Evolutionary conservation across 768 basidiomycete species (phyloP), one percentile per base, ranked within the genome.

Genomic region (Rubroboletus pulcherrimus): DNA sequence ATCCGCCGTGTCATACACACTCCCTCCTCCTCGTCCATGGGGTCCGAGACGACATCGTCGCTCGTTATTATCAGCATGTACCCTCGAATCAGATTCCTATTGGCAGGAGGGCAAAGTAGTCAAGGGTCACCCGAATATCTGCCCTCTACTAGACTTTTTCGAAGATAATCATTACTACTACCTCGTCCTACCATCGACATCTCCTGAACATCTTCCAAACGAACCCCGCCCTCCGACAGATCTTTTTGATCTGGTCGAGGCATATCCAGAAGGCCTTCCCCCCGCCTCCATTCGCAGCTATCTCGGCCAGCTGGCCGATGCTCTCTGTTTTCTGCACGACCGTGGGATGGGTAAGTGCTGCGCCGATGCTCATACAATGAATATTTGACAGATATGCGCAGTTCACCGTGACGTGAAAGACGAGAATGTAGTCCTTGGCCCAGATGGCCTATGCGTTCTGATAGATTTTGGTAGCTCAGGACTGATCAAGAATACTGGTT

Each of bases 321-420:
- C 93, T 0, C 72, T 93, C 55, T 77, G 76, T 55, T 99, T 98
- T 75, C 76, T 99, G 39, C 96, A 99, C 70, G 77, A 84, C 9
- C 91, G 87, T 61, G 93, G 93, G 51, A 97, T 99, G 55, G 91
- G 96, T 89, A 65, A 68, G 84, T 63, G 11, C 58, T 48, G 35
- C 4, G 5, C 21, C 11, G 3, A 43, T 49, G 12, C 21, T 21
- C n/a, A 37, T 43, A 41, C 40, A 46, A 42, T 58, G 58, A 54
- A 56, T 34, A 46, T 40, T 38, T 62, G 47, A 61, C 52, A 49
- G 39, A 45, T 52, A 29, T 45, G 21, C 10, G 5, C 60, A 91
- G 90, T 98, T 10, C 96, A 99, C 71, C 90, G 96, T 50, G 96
- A 99, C 66, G 86, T 99, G 71, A 99, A 99, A 74, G 96, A 99